These are phyloP conservation scores for Mycogone perniciosa DNA, from an alignment of 2,329 filamentous ascomycete species.

Conservation along the genomic window DNA sequence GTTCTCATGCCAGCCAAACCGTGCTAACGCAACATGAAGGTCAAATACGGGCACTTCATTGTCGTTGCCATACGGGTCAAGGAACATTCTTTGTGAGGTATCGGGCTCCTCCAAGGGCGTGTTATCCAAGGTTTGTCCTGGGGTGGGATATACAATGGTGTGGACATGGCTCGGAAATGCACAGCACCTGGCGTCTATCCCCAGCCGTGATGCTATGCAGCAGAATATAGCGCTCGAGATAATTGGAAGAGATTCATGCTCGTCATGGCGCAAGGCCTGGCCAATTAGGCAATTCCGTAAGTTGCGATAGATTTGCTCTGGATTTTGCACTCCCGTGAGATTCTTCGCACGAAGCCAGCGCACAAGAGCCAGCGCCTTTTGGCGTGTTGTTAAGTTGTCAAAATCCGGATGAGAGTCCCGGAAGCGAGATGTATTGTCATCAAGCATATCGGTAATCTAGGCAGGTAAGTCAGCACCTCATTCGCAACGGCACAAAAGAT, in stretches of 20 bases:
- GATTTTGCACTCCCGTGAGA: constrained; percentile 63
- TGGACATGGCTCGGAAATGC: constrained; percentile 83
- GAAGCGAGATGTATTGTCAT: constrained; percentile 56
- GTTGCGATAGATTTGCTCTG: constrained; percentile 63
- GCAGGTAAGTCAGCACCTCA: not conserved
- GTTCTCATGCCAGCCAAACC: constrained; percentile 37
- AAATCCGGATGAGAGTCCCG: constrained; percentile 46
- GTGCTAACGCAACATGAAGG: constrained; percentile 54
- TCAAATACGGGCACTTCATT: constrained; percentile 57
- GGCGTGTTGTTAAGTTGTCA: constrained; percentile 51
- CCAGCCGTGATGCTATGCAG: constrained; percentile 66
- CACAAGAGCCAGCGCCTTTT: constrained; percentile 62
- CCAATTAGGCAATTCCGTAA: constrained; percentile 86
- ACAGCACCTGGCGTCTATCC: constrained; percentile 70
- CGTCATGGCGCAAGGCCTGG: constrained; percentile 63
- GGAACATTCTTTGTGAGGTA: constrained; percentile 56
- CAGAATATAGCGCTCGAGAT: constrained; percentile 86
- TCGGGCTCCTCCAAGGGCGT: constrained; percentile 25
- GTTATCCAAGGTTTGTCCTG: constrained; percentile 55
- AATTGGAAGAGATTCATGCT: constrained; percentile 76
- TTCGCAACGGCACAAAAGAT: constrained; percentile 3
- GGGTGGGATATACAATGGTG: constrained; percentile 61
- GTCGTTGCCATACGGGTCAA: constrained; percentile 72
- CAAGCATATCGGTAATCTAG: constrained; percentile 58
- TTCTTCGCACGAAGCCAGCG: constrained; percentile 62